Conservation (phyloP, 192 early-diverging fungal genomes). For the Coemansia sp. region DNA sequence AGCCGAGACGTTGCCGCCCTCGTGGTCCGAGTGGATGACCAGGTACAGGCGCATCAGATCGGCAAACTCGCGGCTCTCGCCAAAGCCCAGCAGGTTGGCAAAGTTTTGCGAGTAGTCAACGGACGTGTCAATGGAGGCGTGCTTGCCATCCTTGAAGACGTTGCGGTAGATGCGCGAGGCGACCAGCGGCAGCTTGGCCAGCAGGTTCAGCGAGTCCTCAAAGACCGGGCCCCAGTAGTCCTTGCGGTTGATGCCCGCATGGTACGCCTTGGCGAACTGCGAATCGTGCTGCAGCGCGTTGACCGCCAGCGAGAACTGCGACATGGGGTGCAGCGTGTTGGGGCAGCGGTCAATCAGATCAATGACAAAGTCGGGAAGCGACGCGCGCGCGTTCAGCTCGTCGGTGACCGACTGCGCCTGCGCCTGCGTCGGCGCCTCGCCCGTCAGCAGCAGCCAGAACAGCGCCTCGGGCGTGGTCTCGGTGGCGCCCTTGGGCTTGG, state of each 20-base stretch:
- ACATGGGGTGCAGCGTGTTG: conserved; percentile 98
- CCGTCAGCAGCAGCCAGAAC: conserved; percentile 98
- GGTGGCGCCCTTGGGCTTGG: conserved; percentile 78
- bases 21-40: conserved; percentile 99
- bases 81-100: conserved; percentile 89
- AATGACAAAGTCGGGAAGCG: conserved; percentile 91
- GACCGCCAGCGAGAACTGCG: conserved; percentile 95
- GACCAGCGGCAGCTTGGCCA: conserved; percentile 96
- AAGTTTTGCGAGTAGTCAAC: conserved; percentile 97
- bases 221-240: conserved; percentile 97
- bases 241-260: conserved; percentile 84
- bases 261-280: conserved; percentile 96
- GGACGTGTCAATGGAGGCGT: conserved; percentile 78
- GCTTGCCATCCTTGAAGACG: conserved; percentile 96
- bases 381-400: conserved; percentile 94
- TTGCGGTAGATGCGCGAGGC: conserved; percentile 99
- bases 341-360: conserved; percentile 99
- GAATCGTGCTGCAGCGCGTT: conserved; percentile 97
- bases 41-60: conserved; percentile 99
- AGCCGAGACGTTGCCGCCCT: conserved; percentile 99
- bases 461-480: conserved; percentile 98
- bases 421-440: conserved; percentile 91
- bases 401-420: conserved; percentile 88
- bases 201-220: conserved; percentile 98
- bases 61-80: conserved; percentile 82